Percentiles rank a stretch among this genome's conserved stretches.
phyloP scores from a whole-genome alignment of 2,329 filamentous ascomycete genomes.

The Penicillium verrucosum region DNA sequence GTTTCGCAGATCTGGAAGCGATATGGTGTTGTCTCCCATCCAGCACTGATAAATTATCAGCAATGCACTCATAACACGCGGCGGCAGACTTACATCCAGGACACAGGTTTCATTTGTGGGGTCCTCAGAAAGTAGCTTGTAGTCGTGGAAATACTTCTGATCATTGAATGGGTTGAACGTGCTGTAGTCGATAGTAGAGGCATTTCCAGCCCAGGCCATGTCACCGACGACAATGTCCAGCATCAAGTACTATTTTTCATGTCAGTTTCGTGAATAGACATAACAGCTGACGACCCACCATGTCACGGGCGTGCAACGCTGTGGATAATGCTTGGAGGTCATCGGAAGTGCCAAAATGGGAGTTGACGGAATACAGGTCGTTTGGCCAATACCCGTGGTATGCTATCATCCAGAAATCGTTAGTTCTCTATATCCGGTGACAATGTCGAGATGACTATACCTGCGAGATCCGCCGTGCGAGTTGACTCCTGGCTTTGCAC shows the following conservation, averaged over 20 bases:
- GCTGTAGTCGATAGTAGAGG: conserved; percentile 24
- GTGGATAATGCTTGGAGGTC: conserved; percentile 58
- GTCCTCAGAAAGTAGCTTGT: conserved; percentile 11
- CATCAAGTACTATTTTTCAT: conserved; percentile 51
- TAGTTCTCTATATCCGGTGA: conserved; percentile 43
- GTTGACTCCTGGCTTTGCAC: conserved; percentile 39
- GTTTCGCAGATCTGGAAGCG: conserved; percentile 49
- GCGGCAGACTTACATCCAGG: conserved; percentile 5
- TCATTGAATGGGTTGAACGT: conserved; percentile 28
- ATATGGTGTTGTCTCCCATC: conserved; percentile 49
- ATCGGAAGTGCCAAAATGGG: conserved; percentile 56
- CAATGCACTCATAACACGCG: not conserved
- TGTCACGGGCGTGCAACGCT: conserved; percentile 54
- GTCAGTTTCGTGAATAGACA: not conserved
- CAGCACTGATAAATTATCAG: conserved; percentile 36
- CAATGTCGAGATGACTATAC: conserved; percentile 48
- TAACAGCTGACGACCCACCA: conserved; percentile 23
- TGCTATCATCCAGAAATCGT: conserved; percentile 2
- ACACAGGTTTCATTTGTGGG: conserved; percentile 6
- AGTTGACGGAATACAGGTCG: conserved; percentile 51
- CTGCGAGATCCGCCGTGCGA: conserved; percentile 32
- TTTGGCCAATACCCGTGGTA: conserved; percentile 13
- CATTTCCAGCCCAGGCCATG: conserved; percentile 18
- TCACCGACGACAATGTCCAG: conserved; percentile 51
- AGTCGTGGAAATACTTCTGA: conserved; percentile 27